Evolutionary conservation across 1,139 yeast species (phyloP).

Genomic region (Insectozyma bohioensis): DNA sequence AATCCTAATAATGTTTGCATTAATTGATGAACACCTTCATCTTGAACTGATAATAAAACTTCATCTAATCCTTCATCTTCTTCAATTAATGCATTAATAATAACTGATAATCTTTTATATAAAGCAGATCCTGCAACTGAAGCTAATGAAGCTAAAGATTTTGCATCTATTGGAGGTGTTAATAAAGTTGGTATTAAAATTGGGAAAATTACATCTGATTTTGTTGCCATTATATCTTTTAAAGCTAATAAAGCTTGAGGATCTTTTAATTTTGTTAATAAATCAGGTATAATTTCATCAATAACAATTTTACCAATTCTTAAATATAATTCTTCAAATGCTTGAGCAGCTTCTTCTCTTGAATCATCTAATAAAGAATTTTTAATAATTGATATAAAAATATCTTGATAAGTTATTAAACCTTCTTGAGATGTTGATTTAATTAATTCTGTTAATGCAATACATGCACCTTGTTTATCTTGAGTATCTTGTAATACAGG

Average conservation of each 20-base stretch:
- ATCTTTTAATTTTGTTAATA: slow-evolving; percentile 67
- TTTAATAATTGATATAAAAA: slow-evolving; percentile 73
- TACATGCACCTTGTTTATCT: slow-evolving; percentile 94
- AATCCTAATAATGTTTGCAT: slow-evolving; percentile 77
- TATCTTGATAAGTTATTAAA: slow-evolving; percentile 63
- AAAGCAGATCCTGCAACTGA: slow-evolving; percentile 88
- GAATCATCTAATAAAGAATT: slow-evolving; percentile 73
- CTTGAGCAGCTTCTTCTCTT: slow-evolving; percentile 87
- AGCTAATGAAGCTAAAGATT: slow-evolving; percentile 89
- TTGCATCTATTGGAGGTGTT: slow-evolving; percentile 76
- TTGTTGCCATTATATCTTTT: slow-evolving; percentile 88
- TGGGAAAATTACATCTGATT: slow-evolving; percentile 91
- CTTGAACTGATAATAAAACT: slow-evolving; percentile 70
- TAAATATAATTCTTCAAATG: slow-evolving; percentile 84
- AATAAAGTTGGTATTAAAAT: slow-evolving; percentile 84
- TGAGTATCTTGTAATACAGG: slow-evolving; percentile 86
- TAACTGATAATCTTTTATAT: slow-evolving; percentile 66
- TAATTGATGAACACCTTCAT: slow-evolving; percentile 81
- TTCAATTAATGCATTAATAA: slow-evolving; percentile 68
- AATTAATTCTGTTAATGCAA: slow-evolving; percentile 85
- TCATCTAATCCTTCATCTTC: slow-evolving; percentile 62
- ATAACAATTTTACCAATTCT: slow-evolving; percentile 81
- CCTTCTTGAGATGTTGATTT: slow-evolving; percentile 68
- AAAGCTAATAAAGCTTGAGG: slow-evolving; percentile 85
- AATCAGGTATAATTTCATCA: slow-evolving; percentile 84